These are phyloP conservation scores for Taxillus chinensis DNA, from an alignment of 164 flowering plant species.

Conservation along the genomic window DNA sequence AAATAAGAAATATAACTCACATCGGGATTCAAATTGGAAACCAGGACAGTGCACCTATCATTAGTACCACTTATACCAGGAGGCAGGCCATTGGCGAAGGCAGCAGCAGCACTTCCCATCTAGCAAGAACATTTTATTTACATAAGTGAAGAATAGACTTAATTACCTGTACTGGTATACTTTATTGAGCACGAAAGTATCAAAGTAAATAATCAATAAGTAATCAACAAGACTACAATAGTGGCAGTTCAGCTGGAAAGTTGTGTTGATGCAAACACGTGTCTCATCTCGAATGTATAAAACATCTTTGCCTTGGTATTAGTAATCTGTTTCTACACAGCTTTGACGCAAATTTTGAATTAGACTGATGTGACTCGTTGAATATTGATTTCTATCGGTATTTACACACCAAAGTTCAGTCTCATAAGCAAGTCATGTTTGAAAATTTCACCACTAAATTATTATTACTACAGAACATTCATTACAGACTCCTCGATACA, in stretches of 20 bases:
- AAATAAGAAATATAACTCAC: neutral
- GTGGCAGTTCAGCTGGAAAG: neutral
- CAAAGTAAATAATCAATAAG: neutral
- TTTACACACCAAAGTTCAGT: no score
- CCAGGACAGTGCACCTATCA: constrained; percentile 4
- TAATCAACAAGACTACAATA: neutral
- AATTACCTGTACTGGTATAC: neutral
- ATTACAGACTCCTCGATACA: neutral
- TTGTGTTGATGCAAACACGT: no score
- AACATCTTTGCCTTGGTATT: neutral
- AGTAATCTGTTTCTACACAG: neutral
- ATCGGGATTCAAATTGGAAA: constrained; percentile 1
- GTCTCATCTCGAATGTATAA: no score
- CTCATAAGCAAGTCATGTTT: no score
- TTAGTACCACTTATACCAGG: constrained; percentile 5
- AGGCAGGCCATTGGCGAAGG: neutral
- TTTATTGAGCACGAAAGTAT: neutral
- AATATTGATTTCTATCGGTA: no score
- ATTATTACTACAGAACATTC: neutral
- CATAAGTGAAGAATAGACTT: neutral
- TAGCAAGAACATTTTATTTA: neutral
- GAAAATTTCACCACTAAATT: no score
- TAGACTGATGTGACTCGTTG: no score
- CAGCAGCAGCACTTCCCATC: neutral
- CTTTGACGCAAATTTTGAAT: no score